These are phyloP conservation scores for Paraphaeosphaeria sporulosa DNA, from an alignment of 2,329 filamentous ascomycete genomes.

Conservation along the genomic window DNA sequence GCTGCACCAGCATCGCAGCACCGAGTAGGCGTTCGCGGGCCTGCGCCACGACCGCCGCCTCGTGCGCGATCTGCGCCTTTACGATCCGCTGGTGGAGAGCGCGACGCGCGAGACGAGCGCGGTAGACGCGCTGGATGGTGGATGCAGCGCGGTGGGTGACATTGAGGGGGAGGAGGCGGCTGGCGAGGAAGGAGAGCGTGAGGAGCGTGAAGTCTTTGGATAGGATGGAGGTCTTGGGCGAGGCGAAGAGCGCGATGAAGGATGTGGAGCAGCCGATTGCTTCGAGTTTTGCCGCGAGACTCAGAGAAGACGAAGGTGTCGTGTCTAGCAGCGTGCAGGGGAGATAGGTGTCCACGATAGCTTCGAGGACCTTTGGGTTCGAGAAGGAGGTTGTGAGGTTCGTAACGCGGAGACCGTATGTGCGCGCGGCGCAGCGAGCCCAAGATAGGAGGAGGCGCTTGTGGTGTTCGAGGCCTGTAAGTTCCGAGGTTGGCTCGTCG, in stretches of 20 bases:
- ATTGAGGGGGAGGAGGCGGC: conserved; percentile 62
- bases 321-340: conserved; percentile 26
- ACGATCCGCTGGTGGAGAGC: conserved; percentile 44
- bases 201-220: conserved; percentile 63
- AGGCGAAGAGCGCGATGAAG: conserved; percentile 56
- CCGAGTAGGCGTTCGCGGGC: conserved; percentile 51
- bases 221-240: conserved; percentile 53
- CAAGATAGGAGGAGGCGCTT: conserved; percentile 61
- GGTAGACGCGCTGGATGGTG: conserved; percentile 62
- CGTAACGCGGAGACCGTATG: conserved; percentile 55
- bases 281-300: conserved; percentile 48
- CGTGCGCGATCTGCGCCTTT: conserved; percentile 53
- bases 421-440: conserved; percentile 60
- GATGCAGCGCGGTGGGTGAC: conserved; percentile 59
- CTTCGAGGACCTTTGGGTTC: conserved; percentile 61
- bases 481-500: conserved; percentile 31
- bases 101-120: conserved; percentile 44
- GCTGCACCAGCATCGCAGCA: conserved; percentile 55
- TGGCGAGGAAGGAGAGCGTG: conserved; percentile 66
- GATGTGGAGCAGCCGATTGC: conserved; percentile 52
- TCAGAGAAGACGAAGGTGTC: conserved; percentile 9
- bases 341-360: conserved; percentile 66
- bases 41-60: conserved; percentile 58
- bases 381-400: conserved; percentile 68
- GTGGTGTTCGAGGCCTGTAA: conserved; percentile 44